These are phyloP conservation scores for Chlorella vulgaris DNA, from an alignment of 139 green algal species.

Conservation along the genomic window DNA sequence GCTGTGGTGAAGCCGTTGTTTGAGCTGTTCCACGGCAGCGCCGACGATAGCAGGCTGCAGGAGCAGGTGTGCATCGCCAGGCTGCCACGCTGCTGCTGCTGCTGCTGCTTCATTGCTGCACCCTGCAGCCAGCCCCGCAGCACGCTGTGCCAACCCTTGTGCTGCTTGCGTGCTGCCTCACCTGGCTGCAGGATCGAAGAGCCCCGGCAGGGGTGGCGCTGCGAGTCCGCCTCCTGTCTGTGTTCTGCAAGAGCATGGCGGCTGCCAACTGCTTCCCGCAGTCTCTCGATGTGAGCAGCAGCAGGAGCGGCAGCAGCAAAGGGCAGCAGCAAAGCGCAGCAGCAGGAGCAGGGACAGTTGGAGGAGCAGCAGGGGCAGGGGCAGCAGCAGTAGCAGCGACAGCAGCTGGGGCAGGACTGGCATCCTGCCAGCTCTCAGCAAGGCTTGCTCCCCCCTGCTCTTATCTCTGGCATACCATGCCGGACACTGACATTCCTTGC, in stretches of 20 bases:
- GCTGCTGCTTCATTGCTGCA: too few species aligned
- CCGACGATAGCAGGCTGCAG: conserved; percentile 29
- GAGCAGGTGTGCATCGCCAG: neutral
- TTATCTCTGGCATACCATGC: too few species aligned
- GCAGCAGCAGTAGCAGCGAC: too few species aligned
- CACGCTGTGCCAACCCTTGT: neutral
- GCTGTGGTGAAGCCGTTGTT: conserved; percentile 60
- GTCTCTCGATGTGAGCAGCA: conserved; percentile 27
- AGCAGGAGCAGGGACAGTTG: too few species aligned
- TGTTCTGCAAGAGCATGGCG: conserved; percentile 70
- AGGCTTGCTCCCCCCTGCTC: too few species aligned
- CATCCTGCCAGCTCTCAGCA: too few species aligned
- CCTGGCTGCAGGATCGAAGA: conserved; percentile 10
- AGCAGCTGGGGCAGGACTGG: too few species aligned
- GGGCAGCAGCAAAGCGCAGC: too few species aligned
- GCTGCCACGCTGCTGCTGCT: neutral
- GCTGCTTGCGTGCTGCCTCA: neutral
- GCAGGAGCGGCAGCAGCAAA: neutral
- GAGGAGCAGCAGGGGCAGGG: too few species aligned
- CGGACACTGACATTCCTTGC: too few species aligned
- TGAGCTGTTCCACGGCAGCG: conserved; percentile 67
- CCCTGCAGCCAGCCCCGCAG: neutral
- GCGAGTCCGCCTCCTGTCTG: conserved; percentile 44
- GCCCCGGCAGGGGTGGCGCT: conserved; percentile 49
- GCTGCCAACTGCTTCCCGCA: conserved; percentile 81